Evolutionary conservation across 2,329 filamentous ascomycete genomes (phyloP).

Genomic region (Eutypa lata): DNA sequence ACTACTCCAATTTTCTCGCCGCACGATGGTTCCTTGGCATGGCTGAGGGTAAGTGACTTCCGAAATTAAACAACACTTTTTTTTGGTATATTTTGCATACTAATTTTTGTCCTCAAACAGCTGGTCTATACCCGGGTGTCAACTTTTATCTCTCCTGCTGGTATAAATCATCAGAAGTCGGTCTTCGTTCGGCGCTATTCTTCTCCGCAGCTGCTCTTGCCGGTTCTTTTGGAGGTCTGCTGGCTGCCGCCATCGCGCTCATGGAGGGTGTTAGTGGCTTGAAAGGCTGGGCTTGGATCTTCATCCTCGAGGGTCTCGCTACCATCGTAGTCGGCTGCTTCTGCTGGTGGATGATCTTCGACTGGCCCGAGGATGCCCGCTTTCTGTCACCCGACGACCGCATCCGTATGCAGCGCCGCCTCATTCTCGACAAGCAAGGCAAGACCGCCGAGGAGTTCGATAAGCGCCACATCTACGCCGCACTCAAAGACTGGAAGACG

Average conservation of each 20-base stretch:
- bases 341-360: conserved; percentile 76
- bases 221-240: conserved; percentile 72
- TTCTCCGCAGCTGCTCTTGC: conserved; percentile 80
- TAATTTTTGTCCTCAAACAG: conserved; percentile 20
- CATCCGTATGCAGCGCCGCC: conserved; percentile 65
- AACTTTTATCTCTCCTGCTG: conserved; percentile 82
- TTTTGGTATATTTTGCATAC: background rate
- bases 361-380: conserved; percentile 74
- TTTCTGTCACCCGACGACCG: conserved; percentile 72
- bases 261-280: conserved; percentile 62
- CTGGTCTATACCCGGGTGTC: conserved; percentile 72
- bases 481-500: conserved; percentile 81
- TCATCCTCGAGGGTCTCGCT: conserved; percentile 66
- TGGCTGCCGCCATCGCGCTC: conserved; percentile 67
- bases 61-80: background rate
- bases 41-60: conserved; percentile 43
- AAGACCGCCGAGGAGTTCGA: conserved; percentile 75
- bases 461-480: conserved; percentile 67
- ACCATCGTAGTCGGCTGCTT: conserved; percentile 66
- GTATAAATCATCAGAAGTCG: conserved; percentile 78
- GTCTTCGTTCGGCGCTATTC: conserved; percentile 76
- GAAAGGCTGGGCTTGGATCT: conserved; percentile 63
- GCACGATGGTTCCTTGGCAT: conserved; percentile 70
- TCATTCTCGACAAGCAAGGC: conserved; percentile 68
- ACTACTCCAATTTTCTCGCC: conserved; percentile 63